Conservation (phyloP, 2,329 filamentous ascomycete genomes). For the Mariannaea elegans region DNA sequence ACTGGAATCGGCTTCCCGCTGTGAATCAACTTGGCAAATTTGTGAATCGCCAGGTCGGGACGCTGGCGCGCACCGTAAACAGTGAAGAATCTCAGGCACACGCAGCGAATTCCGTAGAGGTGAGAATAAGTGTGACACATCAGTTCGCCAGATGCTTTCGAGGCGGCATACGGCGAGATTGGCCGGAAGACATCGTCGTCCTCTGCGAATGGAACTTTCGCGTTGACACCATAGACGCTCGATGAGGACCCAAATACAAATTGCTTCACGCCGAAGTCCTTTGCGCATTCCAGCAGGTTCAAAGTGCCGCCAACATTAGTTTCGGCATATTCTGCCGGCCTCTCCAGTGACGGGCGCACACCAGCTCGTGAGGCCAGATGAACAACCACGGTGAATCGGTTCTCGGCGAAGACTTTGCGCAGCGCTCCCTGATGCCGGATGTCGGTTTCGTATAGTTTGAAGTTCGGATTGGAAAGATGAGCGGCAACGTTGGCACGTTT, state of each 20-base stretch:
- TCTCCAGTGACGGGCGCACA: constrained; percentile 32
- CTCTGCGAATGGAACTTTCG: constrained; percentile 35
- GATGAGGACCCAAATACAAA: constrained; percentile 38
- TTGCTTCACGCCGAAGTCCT: constrained; percentile 30
- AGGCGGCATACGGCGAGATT: constrained; percentile 36
- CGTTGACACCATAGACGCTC: constrained; percentile 35
- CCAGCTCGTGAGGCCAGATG: constrained; percentile 35
- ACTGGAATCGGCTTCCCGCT: constrained; percentile 35
- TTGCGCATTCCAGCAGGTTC: constrained; percentile 36
- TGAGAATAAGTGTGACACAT: constrained; percentile 37
- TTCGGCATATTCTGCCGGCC: constrained; percentile 31
- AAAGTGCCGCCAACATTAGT: constrained; percentile 36
- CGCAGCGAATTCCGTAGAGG: constrained; percentile 35
- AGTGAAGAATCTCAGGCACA: constrained; percentile 39
- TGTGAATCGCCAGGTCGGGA: constrained; percentile 37
- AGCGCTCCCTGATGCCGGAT: constrained; percentile 19
- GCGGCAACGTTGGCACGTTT: constrained; percentile 36
- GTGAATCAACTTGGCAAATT: constrained; percentile 34
- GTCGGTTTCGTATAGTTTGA: constrained; percentile 30
- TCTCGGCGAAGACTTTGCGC: constrained; percentile 26
- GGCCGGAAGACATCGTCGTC: constrained; percentile 25
- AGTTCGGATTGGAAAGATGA: constrained; percentile 28
- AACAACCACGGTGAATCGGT: constrained; percentile 28
- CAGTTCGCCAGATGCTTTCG: constrained; percentile 31
- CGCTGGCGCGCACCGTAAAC: constrained; percentile 39